Evolutionary conservation across 768 basidiomycete genomes (phyloP), one percentile per base, ranked within the genome.

Genomic region (Trametes cinnabarina): DNA sequence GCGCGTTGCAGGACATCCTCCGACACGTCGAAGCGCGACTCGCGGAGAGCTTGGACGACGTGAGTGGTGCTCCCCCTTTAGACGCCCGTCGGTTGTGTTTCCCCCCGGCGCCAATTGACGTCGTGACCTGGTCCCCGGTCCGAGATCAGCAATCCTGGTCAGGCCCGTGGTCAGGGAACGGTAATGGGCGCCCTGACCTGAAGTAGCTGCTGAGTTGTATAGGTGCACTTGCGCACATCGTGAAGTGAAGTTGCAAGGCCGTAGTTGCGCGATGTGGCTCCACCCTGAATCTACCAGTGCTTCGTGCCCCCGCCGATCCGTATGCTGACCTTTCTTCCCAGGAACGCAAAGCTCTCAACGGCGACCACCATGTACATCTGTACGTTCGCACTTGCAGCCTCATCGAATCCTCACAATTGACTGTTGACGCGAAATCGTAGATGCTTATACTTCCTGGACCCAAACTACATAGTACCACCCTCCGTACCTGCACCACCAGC

Each of bases 361-460:
- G 86, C 57, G 85, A 90, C 76, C 83, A 88, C 67, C 89, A 88
- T 73, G 82, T 93, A 57, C 91, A 93, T 76, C 75, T 94, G 88
- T 92, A 69, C 63, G 82, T 78, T 15, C 40, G 40, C 43, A 12
- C 52, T 51, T 57, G 51, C 54, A 41, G 48, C 32, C 15, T 51
- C 22, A 34, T 32, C 50, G n/a, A n/a, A n/a, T 46, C 47, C 60
- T 42, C 53, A 40, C 50, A 23, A n/a, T 51, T 6, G 10, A n/a
- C n/a, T 28, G 19, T 60, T 20, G 43, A 41, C 30, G 12, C 22
- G 35, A 23, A 25, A n/a, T 15, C 62, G 55, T 74, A 92, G 90
- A 58, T 92, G 90, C 67, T 84, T 93, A 58, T 93, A 93, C 75
- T 90, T 93, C 74, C 76, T 93, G 73, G 88, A 92, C 79, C 91